Evolutionary conservation across 805 yeast genomes (phyloP), one percentile per base, ranked within the genome.

Genomic region (Wickerhamomyces strasburgensis): DNA sequence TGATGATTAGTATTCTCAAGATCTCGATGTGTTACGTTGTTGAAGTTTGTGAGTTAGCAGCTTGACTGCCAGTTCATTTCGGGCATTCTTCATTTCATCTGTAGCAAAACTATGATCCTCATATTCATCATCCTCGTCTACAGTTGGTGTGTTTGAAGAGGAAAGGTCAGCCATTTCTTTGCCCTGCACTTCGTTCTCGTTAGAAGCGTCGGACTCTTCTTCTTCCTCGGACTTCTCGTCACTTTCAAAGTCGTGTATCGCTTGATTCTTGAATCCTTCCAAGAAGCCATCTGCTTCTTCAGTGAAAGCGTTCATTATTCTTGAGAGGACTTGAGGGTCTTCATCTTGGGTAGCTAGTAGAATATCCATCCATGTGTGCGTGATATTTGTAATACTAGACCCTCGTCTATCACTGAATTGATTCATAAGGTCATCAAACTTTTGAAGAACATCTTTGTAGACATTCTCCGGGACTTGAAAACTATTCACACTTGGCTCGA

Each of bases 121-220:
- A 17, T 16, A n/a, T 8, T 32, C 33, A 21, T 37, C 27, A 27
- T 29, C 29, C 4, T 35, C 23, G 19, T 26, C n/a, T 13, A 23
- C 14, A 14, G n/a, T n/a, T n/a, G n/a, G n/a, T n/a, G n/a, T n/a
- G n/a, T n/a, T n/a, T n/a, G n/a, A n/a, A n/a, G n/a, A n/a, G n/a
- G n/a, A n/a, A n/a, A n/a, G n/a, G n/a, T n/a, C n/a, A n/a, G n/a
- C n/a, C n/a, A n/a, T n/a, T n/a, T n/a, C n/a, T n/a, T n/a, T n/a
- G n/a, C 15, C 29, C 15, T 26, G 25, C 7, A 29, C 17, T 6
- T 41, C 39, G 15, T 21, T 26, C 2, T 35, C 37, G 4, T 27
- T 33, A 23, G 31, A 13, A n/a, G 13, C 15, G 15, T 27, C 29
- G 11, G 9, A n/a, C 5, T 33, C 26, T 14, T 14, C 10, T n/a